These are phyloP conservation scores for Phytophthora kernoviae DNA, from an alignment of 352 stramenopile species.

Conservation along the genomic window DNA sequence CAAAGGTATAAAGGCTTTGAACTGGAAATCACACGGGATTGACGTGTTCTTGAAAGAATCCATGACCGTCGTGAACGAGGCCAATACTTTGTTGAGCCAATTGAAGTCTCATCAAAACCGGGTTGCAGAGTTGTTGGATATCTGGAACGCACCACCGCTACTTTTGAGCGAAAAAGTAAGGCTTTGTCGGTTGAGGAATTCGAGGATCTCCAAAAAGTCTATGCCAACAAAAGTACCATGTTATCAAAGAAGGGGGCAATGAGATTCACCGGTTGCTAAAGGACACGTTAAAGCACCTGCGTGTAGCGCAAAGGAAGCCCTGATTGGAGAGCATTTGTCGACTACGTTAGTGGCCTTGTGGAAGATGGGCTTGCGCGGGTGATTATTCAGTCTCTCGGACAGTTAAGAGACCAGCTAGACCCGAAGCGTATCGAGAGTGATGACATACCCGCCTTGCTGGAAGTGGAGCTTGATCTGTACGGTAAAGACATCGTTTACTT, in stretches of 20 bases:
- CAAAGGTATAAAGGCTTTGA: constrained; percentile 90
- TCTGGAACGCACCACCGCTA: constrained; percentile 72
- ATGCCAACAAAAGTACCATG: constrained; percentile 83
- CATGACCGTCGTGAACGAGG: constrained; percentile 90
- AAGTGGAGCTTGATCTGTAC: constrained; percentile 92
- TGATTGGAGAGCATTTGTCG: constrained; percentile 93
- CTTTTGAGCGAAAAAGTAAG: constrained; percentile 91
- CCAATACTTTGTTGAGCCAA: constrained; percentile 82
- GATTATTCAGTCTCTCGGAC: constrained; percentile 68
- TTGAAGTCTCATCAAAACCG: constrained; percentile 89
- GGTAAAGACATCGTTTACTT: constrained; percentile 86
- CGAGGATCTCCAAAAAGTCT: constrained; percentile 78
- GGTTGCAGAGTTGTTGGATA: constrained; percentile 76
- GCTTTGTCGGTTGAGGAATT: constrained; percentile 84
- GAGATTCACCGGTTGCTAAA: constrained; percentile 90
- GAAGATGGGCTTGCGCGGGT: constrained; percentile 82
- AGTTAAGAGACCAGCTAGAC: constrained; percentile 86
- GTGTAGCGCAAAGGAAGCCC: constrained; percentile 90
- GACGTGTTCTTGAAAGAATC: constrained; percentile 92
- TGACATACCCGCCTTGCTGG: constrained; percentile 84
- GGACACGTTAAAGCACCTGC: constrained; percentile 89
- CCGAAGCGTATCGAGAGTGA: constrained; percentile 81
- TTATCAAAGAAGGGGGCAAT: constrained; percentile 89
- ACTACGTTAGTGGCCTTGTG: constrained; percentile 92
- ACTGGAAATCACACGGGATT: constrained; percentile 94